Evolutionary conservation across 108 stramenopile genomes (phyloP).

Genomic region (Cyclotella cryptica): DNA sequence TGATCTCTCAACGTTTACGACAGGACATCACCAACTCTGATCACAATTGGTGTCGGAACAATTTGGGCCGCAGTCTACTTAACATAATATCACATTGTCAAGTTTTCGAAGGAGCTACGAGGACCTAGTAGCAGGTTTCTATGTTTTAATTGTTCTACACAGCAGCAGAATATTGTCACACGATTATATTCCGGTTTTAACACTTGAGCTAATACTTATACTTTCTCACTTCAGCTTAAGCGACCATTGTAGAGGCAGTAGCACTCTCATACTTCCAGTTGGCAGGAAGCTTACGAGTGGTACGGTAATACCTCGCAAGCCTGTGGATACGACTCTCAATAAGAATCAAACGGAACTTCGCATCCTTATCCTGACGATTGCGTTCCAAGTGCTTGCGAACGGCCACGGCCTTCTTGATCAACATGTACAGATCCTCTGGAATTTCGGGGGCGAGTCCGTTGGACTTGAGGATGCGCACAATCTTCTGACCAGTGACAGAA

Average conservation of each 20-base stretch:
- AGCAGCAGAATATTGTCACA: no score
- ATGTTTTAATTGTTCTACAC: no score
- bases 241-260: slow-evolving; percentile 98
- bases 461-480: slow-evolving; percentile 99
- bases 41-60: no score
- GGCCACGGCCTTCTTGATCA: slow-evolving; percentile 99
- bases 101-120: no score
- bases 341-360: slow-evolving; percentile 99
- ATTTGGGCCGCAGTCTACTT: no score
- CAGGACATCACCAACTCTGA: no score
- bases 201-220: background rate
- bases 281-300: slow-evolving; percentile 97
- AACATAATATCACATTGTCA: no score
- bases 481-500: slow-evolving; percentile 98
- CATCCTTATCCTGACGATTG: slow-evolving; percentile 99
- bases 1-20: no score
- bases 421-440: slow-evolving; percentile 99
- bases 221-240: slow-evolving; percentile 66
- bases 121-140: no score
- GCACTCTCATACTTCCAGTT: slow-evolving; percentile 99
- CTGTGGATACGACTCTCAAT: slow-evolving; percentile 99
- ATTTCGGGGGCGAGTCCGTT: slow-evolving; percentile 99
- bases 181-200: background rate
- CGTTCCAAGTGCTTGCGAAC: slow-evolving; percentile 99
- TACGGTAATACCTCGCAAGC: slow-evolving; percentile 99